Conservation (phyloP, 352 stramenopile species). For the Peronospora destructor region DNA sequence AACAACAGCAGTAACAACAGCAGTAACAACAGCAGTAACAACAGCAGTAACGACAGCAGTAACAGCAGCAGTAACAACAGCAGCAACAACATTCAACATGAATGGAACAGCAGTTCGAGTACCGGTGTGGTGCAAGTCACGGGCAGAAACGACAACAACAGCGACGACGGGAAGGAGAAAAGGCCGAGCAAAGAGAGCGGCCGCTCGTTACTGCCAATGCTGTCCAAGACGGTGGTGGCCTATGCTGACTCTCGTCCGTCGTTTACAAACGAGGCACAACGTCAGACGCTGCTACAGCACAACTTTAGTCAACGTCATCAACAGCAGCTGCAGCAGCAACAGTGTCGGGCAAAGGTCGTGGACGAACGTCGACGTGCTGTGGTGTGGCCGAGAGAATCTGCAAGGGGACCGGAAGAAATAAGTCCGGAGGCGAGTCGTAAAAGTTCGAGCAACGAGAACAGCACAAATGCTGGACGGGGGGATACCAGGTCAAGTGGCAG, state of each 20-base stretch:
- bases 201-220: not conserved
- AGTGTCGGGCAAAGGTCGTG: slow-evolving; percentile 16
- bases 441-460: slow-evolving; percentile 1
- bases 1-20: too few species aligned
- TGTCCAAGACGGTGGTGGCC: not conserved
- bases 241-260: slow-evolving; percentile 1
- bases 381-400: slow-evolving; percentile 1
- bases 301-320: slow-evolving; percentile 15
- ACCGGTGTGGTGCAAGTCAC: not conserved
- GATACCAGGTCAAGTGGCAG: slow-evolving; percentile 2
- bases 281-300: slow-evolving; percentile 13
- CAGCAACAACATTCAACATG: slow-evolving; percentile 1
- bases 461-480: not conserved
- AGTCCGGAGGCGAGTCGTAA: slow-evolving; percentile 2
- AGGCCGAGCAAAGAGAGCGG: not conserved
- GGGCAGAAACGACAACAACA: slow-evolving; percentile 12
- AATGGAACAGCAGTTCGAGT: not conserved
- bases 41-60: not conserved
- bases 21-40: not conserved
- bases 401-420: slow-evolving; percentile 4
- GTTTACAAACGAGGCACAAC: slow-evolving; percentile 8
- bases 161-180: slow-evolving; percentile 12
- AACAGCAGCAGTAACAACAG: not conserved
- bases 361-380: slow-evolving; percentile 3
- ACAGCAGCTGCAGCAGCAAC: slow-evolving; percentile 19